phyloP scores from a whole-genome alignment of 306 rosid genomes.

The Corylus heterophylla region DNA sequence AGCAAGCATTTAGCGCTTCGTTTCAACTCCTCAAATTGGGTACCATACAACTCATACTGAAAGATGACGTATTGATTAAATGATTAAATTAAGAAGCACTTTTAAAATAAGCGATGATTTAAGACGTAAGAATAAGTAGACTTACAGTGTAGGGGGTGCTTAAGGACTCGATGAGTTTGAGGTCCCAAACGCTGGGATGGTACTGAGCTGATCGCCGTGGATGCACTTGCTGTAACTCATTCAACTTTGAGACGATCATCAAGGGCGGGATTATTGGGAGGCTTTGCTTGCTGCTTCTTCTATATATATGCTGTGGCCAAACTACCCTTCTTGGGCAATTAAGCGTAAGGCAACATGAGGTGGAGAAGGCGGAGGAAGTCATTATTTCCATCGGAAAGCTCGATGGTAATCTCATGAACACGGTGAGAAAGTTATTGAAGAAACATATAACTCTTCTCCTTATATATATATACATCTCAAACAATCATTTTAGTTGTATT shows the following conservation, averaged over 20 bases:
- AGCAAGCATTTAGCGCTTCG: background rate
- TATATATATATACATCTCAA: no score
- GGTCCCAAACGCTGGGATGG: constrained; percentile 34
- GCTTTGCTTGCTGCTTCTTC: background rate
- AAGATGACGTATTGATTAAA: background rate
- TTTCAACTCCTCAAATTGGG: constrained; percentile 21
- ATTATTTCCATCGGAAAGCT: background rate
- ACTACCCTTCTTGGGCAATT: background rate
- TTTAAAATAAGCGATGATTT: no score
- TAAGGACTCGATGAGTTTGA: constrained; percentile 27
- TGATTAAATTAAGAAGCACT: no score
- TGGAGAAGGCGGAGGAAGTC: background rate
- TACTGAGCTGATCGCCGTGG: constrained; percentile 30
- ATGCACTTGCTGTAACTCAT: background rate
- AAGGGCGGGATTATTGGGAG: background rate
- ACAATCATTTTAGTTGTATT: no score
- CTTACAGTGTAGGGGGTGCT: constrained; percentile 17
- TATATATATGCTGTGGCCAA: background rate
- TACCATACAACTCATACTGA: constrained; percentile 26
- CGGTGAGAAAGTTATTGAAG: background rate
- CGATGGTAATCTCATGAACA: background rate
- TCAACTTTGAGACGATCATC: background rate
- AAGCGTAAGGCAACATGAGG: background rate
- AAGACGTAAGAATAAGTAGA: background rate
- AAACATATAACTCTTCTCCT: background rate